A percentile compares a stretch with the other conserved stretches of the same genome.
phyloP scores from a whole-genome alignment of 371 early-diverging fungal genomes.

The Circinella minor region DNA sequence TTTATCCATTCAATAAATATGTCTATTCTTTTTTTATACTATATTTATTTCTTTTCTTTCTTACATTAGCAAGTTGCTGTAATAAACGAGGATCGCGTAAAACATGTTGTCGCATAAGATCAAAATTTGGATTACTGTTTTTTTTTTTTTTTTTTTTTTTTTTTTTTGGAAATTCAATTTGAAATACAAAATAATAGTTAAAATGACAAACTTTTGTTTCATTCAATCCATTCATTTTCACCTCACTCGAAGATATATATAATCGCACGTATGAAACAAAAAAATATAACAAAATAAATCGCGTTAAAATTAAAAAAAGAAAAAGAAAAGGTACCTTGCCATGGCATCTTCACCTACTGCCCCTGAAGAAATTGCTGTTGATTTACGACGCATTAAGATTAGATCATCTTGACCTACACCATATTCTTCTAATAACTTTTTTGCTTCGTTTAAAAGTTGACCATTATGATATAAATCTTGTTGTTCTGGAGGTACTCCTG shows the following conservation, averaged over 20 bases:
- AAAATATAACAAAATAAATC: not conserved
- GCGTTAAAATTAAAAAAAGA: not conserved
- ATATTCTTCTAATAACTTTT: conserved; percentile 67
- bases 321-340: not conserved
- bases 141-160: conserved; percentile 2
- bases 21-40: not conserved
- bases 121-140: conserved; percentile 56
- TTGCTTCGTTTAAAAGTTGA: conserved; percentile 56
- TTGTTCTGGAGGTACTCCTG: conserved; percentile 56
- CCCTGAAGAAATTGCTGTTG: not conserved
- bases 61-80: conserved; percentile 66
- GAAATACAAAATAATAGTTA: too few relatives aligned
- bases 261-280: not conserved
- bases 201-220: too few relatives aligned
- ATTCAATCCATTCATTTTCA: too few relatives aligned
- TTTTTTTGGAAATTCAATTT: not conserved
- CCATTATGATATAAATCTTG: conserved; percentile 68
- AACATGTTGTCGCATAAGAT: conserved; percentile 78
- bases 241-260: too few relatives aligned
- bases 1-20: not conserved
- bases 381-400: conserved; percentile 60
- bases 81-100: conserved; percentile 69
- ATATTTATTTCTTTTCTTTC: not conserved
- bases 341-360: not conserved
- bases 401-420: conserved; percentile 79